Conservation (phyloP, 2,329 filamentous ascomycete species). For the Davidsoniella virescens region DNA sequence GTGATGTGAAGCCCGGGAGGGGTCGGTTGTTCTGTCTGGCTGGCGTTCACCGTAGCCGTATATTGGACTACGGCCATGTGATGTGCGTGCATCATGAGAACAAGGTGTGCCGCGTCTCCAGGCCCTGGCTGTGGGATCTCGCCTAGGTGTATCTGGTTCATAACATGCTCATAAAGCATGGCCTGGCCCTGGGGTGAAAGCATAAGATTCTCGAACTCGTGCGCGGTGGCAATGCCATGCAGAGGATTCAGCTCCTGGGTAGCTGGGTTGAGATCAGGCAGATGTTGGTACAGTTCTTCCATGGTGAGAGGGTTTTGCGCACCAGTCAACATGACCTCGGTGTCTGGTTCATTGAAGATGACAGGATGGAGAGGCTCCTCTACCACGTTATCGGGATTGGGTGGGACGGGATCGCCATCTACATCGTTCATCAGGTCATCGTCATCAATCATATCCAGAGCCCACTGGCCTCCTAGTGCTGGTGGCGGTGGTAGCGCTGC, state of each 20-base stretch:
- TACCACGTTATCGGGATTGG: neutral
- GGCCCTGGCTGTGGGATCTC: neutral
- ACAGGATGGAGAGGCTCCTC: too few species aligned
- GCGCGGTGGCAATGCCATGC: neutral
- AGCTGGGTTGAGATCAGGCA: too few species aligned
- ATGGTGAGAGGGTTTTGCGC: too few species aligned
- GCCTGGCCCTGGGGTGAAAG: neutral
- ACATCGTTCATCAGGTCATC: neutral
- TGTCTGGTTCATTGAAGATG: too few species aligned
- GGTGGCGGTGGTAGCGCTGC: neutral
- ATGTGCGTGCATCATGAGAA: too few species aligned
- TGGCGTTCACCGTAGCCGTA: too few species aligned
- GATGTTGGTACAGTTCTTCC: too few species aligned
- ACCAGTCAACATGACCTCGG: too few species aligned
- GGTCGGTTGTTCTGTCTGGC: too few species aligned
- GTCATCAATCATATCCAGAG: neutral
- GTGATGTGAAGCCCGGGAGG: too few species aligned
- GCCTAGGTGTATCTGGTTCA: neutral
- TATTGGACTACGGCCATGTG: too few species aligned
- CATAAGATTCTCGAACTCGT: neutral
- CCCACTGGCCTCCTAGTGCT: neutral
- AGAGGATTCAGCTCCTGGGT: neutral
- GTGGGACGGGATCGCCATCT: neutral
- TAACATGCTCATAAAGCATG: conserved; percentile 1
- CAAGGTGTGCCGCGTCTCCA: neutral